These are phyloP conservation scores for Penicillium canariense DNA, from an alignment of 495 filamentous ascomycete genomes.

Conservation along the genomic window DNA sequence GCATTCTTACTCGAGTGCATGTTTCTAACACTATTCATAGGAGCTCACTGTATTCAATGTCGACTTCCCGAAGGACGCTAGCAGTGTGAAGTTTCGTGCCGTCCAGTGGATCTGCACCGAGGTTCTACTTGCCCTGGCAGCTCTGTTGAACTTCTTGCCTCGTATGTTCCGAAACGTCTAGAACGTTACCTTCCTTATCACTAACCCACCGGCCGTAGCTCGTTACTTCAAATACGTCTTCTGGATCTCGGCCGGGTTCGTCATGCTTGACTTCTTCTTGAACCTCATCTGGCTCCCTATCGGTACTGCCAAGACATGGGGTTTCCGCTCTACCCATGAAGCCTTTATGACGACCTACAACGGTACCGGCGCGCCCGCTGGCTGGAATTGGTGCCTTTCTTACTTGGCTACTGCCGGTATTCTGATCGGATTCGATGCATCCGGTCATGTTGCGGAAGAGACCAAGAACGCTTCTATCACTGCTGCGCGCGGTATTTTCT, in stretches of 20 bases:
- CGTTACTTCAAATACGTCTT: slow-evolving; percentile 47
- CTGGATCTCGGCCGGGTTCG: slow-evolving; percentile 45
- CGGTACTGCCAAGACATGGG: slow-evolving; percentile 50
- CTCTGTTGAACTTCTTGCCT: slow-evolving; percentile 44
- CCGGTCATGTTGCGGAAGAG: slow-evolving; percentile 56
- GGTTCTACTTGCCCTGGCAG: slow-evolving; percentile 45
- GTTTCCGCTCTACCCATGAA: slow-evolving; percentile 52
- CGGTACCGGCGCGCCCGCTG: slow-evolving; percentile 51
- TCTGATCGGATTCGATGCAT: slow-evolving; percentile 57
- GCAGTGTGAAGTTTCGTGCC: slow-evolving; percentile 51
- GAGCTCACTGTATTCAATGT: slow-evolving; percentile 54
- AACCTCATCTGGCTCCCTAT: slow-evolving; percentile 60
- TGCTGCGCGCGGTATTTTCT: slow-evolving; percentile 55
- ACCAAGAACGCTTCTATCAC: slow-evolving; percentile 55
- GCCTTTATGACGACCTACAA: slow-evolving; percentile 59
- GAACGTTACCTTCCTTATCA: not conserved
- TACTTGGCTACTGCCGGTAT: slow-evolving; percentile 59
- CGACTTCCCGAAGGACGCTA: slow-evolving; percentile 46
- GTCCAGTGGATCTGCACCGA: slow-evolving; percentile 57
- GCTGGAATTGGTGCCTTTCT: slow-evolving; percentile 60
- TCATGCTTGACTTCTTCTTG: slow-evolving; percentile 53
- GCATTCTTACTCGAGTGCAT: not conserved
- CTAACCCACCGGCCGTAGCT: slow-evolving; percentile 26
- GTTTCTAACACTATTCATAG: slow-evolving; percentile 15
- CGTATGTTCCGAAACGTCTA: slow-evolving; percentile 26